Percentiles rank a stretch among this genome's conserved stretches.
phyloP scores from a whole-genome alignment of 768 basidiomycete genomes.

The Dacryopinax spathularia region DNA sequence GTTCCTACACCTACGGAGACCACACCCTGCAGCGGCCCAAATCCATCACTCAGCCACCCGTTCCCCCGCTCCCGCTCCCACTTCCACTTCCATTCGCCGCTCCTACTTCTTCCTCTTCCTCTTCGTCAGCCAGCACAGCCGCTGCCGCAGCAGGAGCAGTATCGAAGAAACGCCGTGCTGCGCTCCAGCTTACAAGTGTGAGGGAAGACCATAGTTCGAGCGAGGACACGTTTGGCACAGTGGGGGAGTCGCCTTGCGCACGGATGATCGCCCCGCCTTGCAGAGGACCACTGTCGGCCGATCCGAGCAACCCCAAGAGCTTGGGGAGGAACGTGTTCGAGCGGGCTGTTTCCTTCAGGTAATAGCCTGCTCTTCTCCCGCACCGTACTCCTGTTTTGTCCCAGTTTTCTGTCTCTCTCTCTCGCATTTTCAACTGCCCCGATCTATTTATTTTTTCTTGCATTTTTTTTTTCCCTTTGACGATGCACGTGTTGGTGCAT shows the following conservation, averaged over 20 bases:
- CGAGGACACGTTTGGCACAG: constrained; percentile 1
- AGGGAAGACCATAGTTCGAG: background rate
- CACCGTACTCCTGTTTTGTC: no score
- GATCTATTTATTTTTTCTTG: background rate
- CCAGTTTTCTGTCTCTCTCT: no score
- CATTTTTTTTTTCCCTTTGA: no score
- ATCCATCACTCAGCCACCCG: background rate
- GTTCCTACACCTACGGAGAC: constrained; percentile 89
- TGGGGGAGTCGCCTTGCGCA: background rate
- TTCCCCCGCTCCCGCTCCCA: no score
- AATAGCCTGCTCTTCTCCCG: background rate
- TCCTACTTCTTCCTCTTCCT: background rate
- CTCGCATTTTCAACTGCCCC: background rate
- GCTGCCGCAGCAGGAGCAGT: background rate
- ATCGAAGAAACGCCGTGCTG: background rate
- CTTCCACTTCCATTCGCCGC: background rate
- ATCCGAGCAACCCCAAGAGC: background rate
- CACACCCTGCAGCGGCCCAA: background rate
- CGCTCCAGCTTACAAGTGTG: background rate
- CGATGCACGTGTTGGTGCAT: no score
- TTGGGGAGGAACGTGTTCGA: background rate
- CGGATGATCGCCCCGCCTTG: background rate
- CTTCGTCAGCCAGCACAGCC: background rate
- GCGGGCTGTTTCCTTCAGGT: background rate
- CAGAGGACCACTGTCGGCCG: background rate